A percentile compares a stretch with the other conserved stretches of the same genome.
phyloP scores from a whole-genome alignment of 495 filamentous ascomycete species.

The Hypoxylon trugodes region DNA sequence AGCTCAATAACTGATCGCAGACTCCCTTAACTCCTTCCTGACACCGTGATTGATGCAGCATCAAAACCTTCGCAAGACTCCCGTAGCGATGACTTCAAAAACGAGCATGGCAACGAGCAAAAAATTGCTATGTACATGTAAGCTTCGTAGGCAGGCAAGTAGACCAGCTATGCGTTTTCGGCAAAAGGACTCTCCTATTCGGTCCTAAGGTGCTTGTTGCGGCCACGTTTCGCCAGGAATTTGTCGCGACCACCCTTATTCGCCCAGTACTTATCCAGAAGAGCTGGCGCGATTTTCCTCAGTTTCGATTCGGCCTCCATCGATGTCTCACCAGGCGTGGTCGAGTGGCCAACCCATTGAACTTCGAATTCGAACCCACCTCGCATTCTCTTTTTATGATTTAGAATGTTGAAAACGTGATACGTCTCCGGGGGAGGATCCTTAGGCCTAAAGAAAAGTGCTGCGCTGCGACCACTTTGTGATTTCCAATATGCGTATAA shows the following conservation, averaged over 20 bases:
- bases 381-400: slow-evolving; percentile 34
- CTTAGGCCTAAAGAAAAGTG: slow-evolving; percentile 42
- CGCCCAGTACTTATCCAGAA: slow-evolving; percentile 17
- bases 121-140: slow-evolving; percentile 10
- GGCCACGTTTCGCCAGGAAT: slow-evolving; percentile 35
- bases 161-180: neutral
- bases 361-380: slow-evolving; percentile 46
- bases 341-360: slow-evolving; percentile 44
- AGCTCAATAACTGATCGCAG: neutral
- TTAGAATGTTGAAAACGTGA: slow-evolving; percentile 37
- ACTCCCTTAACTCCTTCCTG: slow-evolving; percentile 3
- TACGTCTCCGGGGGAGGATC: slow-evolving; percentile 40
- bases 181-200: slow-evolving; percentile 7
- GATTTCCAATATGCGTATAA: slow-evolving; percentile 43
- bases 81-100: neutral
- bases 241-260: slow-evolving; percentile 42
- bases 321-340: slow-evolving; percentile 38
- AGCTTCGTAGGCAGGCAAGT: no score
- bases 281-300: slow-evolving; percentile 34
- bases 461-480: slow-evolving; percentile 40
- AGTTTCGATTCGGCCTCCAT: slow-evolving; percentile 41
- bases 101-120: no score
- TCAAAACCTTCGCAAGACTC: slow-evolving; percentile 7
- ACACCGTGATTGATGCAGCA: slow-evolving; percentile 30
- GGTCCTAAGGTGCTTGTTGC: slow-evolving; percentile 33